These are phyloP conservation scores for Pisolithus microcarpus DNA, from an alignment of 768 basidiomycete genomes.

Conservation along the genomic window DNA sequence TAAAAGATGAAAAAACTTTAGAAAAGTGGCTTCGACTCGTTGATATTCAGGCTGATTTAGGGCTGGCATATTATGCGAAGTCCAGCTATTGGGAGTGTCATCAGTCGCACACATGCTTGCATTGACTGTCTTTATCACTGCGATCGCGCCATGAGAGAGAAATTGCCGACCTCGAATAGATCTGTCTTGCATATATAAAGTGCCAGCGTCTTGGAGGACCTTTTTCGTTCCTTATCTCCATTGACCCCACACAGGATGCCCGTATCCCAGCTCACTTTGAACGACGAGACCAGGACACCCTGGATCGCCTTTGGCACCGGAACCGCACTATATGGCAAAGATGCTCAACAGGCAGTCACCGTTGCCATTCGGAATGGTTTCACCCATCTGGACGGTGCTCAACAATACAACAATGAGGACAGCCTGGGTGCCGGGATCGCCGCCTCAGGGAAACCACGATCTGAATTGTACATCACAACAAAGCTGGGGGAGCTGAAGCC, in stretches of 20 bases:
- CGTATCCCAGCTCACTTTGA: slow-evolving; percentile 36
- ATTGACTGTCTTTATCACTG: too few species aligned
- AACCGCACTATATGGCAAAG: slow-evolving; percentile 41
- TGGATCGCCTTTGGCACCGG: slow-evolving; percentile 61
- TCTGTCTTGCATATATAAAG: neutral
- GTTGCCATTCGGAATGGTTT: slow-evolving; percentile 50
- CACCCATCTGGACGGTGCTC: slow-evolving; percentile 60
- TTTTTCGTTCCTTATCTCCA: slow-evolving; percentile 1
- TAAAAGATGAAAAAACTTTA: slow-evolving; percentile 48
- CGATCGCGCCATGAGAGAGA: too few species aligned
- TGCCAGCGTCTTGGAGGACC: neutral
- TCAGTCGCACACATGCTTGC: too few species aligned
- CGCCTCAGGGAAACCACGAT: slow-evolving; percentile 43
- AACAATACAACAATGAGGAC: slow-evolving; percentile 51
- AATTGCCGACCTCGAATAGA: too few species aligned
- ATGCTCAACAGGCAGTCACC: slow-evolving; percentile 34
- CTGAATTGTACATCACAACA: slow-evolving; percentile 56
- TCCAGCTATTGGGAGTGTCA: too few species aligned
- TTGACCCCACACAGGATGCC: slow-evolving; percentile 14
- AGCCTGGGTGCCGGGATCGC: slow-evolving; percentile 45
- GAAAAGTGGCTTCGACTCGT: neutral
- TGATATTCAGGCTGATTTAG: slow-evolving; percentile 31
- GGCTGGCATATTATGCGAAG: slow-evolving; percentile 31
- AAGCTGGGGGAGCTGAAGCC: slow-evolving; percentile 35
- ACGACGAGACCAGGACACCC: slow-evolving; percentile 48